phyloP scores from a whole-genome alignment of 257 asterid species.

The Mentha longifolia region DNA sequence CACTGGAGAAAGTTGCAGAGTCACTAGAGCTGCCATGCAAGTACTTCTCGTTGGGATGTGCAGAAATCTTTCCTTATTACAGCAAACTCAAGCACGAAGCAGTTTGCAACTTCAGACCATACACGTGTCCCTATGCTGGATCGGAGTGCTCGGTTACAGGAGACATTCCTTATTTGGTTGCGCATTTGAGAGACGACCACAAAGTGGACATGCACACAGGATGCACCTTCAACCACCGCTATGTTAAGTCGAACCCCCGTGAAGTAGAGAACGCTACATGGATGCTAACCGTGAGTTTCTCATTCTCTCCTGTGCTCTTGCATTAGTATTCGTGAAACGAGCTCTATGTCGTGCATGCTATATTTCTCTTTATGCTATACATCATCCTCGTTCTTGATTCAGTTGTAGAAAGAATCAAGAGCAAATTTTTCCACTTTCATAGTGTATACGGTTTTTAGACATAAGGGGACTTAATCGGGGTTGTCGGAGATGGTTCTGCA shows the following conservation, averaged over 20 bases:
- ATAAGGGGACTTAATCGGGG: too few species aligned
- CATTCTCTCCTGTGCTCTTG: constrained; percentile 11
- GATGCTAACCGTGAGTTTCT: constrained; percentile 82
- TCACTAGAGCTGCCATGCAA: constrained; percentile 86
- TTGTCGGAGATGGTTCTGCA: too few species aligned
- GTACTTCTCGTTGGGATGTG: constrained; percentile 72
- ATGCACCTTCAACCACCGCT: constrained; percentile 87
- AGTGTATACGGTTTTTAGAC: too few species aligned
- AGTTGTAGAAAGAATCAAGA: not conserved
- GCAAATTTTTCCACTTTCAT: too few species aligned
- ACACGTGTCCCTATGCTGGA: constrained; percentile 90
- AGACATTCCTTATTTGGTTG: constrained; percentile 75
- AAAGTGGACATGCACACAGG: constrained; percentile 95
- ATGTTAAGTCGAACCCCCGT: constrained; percentile 89
- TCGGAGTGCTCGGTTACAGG: constrained; percentile 82
- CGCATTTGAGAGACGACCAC: constrained; percentile 85
- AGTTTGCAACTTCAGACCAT: constrained; percentile 81
- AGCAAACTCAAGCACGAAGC: constrained; percentile 88
- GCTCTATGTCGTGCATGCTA: not conserved
- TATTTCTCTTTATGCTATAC: not conserved
- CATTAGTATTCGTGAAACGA: not conserved
- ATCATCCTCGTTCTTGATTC: not conserved
- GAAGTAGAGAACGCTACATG: constrained; percentile 95
- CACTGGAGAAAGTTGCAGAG: constrained; percentile 87
- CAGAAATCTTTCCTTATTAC: constrained; percentile 83